Evolutionary conservation across 2,329 filamentous ascomycete species (phyloP).

Genomic region (Diaporthe ampelina): DNA sequence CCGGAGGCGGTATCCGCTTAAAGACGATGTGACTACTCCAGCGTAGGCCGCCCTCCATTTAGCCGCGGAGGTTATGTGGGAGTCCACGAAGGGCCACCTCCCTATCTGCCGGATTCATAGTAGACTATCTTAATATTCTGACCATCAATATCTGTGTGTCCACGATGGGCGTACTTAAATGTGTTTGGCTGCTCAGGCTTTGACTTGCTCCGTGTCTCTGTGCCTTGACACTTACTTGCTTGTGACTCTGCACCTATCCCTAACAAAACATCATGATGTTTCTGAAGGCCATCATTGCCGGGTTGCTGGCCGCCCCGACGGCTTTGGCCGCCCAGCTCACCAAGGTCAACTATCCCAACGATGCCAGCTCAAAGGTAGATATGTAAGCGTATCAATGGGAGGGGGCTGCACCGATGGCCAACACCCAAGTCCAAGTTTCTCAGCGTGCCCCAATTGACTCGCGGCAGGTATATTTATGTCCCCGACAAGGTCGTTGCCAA

Average conservation of each 20-base stretch:
- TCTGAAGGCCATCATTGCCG: conserved; percentile 43
- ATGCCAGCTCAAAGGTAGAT: conserved; percentile 53
- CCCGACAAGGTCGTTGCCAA: conserved; percentile 53
- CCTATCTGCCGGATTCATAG: conserved; percentile 13
- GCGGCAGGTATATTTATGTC: conserved; percentile 52
- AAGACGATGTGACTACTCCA: background rate
- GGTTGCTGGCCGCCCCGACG: conserved; percentile 44
- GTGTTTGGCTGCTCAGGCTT: background rate
- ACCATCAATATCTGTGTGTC: background rate
- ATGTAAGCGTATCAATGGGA: conserved; percentile 47
- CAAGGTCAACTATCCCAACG: conserved; percentile 54
- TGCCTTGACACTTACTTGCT: background rate
- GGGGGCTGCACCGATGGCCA: background rate
- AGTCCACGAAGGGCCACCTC: background rate
- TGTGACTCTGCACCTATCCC: background rate
- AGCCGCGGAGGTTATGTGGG: conserved; percentile 1
- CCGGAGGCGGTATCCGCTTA: background rate
- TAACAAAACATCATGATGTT: conserved; percentile 42
- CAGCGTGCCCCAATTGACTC: background rate
- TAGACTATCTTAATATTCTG: conserved; percentile 5
- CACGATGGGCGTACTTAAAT: background rate
- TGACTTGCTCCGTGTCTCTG: background rate
- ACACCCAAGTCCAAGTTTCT: background rate
- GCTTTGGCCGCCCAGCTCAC: conserved; percentile 50
- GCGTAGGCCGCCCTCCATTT: conserved; percentile 5